Evolutionary conservation across 345 rosid species (phyloP).

Genomic region (Citrus cavaleriei): DNA sequence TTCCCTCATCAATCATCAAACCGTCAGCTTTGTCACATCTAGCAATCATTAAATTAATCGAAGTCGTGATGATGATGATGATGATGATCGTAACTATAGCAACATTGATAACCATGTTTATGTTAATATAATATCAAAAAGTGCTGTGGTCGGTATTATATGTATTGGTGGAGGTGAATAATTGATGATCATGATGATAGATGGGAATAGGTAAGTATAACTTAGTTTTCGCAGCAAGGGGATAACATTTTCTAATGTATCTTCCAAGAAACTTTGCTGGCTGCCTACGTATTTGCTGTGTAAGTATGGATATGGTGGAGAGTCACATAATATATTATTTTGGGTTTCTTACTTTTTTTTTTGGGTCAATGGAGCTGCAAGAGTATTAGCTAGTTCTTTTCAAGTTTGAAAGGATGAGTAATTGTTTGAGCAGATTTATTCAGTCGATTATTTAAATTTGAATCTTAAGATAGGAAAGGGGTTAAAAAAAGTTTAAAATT

Average conservation of each 20-base stretch:
- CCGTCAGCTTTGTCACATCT: conserved; percentile 1
- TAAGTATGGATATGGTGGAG: neutral
- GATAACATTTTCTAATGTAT: conserved; percentile 35
- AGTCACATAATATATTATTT: neutral
- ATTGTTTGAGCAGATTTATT: too few species aligned
- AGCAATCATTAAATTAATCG: conserved; percentile 25
- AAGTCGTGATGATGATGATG: neutral
- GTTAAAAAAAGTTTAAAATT: too few species aligned
- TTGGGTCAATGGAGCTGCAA: too few species aligned
- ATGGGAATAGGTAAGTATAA: conserved; percentile 25
- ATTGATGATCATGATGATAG: neutral
- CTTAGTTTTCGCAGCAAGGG: conserved; percentile 27
- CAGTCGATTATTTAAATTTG: too few species aligned
- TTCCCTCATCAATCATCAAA: too few species aligned
- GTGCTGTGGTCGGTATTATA: conserved; percentile 8
- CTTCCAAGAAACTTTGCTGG: conserved; percentile 24
- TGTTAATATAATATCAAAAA: conserved; percentile 15
- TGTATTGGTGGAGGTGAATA: conserved; percentile 35
- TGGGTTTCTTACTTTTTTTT: neutral
- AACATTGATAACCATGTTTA: conserved; percentile 15
- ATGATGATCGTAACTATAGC: conserved; percentile 16
- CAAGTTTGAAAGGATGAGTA: too few species aligned
- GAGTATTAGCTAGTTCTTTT: too few species aligned
- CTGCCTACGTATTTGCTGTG: conserved; percentile 19
- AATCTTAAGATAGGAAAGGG: too few species aligned